Base-by-base conservation (phyloP, 208 protist genomes). In the Vickermania ingenoplastis region DNA sequence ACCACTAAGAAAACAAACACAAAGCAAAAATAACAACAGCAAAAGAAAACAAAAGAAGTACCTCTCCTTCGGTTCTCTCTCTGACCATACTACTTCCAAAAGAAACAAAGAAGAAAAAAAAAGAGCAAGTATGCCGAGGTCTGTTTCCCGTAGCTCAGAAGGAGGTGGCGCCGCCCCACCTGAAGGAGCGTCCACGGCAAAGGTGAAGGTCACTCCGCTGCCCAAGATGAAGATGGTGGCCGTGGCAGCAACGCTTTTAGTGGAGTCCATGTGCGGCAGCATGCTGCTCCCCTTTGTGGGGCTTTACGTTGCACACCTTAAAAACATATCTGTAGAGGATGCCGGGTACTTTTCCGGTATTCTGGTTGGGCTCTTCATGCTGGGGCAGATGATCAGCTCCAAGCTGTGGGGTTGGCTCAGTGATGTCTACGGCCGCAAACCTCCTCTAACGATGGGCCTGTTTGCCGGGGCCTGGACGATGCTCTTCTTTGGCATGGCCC, bases 181-280 rank as follows among this genome's bases (percentile, higher is more conserved):
- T n/a, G n/a, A n/a, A n/a, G n/a, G n/a, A n/a, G n/a, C n/a, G n/a
- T n/a, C n/a, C n/a, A n/a, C n/a, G n/a, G n/a, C n/a, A n/a, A n/a
- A n/a, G n/a, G n/a, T n/a, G n/a, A n/a, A n/a, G n/a, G n/a, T n/a
- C n/a, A n/a, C 86, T 1, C 86, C 86, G 58, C 77, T 93, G 2
- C 86, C 86, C 3, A 57, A 73, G 25, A 65, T 63, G 52, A 77
- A 81, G 53, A 72, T 89, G 53, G 59, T 73, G 14, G 75, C 72
- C 55, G 66, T 93, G 0, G 36, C 11, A 17, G 36, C 36, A n/a
- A 45, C 36, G 36, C 17, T 75, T 14, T 48, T 70, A 24, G 70
- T 51, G 21, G 70, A 76, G 31, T 62, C 60, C 31, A 54, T 76
- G 1, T 72, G 70, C 49, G 57, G 53, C 4, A 70, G 61, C 3